These are phyloP conservation scores for Brassica carinata DNA, from an alignment of 345 rosid genomes.

Conservation along the genomic window DNA sequence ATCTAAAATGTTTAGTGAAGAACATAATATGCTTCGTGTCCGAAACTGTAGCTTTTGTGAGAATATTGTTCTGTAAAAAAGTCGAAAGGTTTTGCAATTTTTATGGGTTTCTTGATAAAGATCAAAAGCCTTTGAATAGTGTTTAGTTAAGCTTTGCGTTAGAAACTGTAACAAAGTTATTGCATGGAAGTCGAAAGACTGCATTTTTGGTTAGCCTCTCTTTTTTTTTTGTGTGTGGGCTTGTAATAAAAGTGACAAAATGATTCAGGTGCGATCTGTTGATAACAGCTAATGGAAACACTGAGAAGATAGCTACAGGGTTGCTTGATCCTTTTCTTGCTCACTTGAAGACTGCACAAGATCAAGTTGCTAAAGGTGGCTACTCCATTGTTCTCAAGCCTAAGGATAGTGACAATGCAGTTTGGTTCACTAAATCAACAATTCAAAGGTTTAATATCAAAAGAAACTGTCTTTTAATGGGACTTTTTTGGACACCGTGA, in stretches of 20 bases:
- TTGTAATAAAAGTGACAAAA: too few species aligned
- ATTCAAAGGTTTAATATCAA: slow-evolving; percentile 60
- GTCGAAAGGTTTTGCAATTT: not conserved
- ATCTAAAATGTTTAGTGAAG: not conserved
- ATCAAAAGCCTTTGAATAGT: not conserved
- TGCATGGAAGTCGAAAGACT: not conserved
- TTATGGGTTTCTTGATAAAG: not conserved
- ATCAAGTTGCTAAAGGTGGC: slow-evolving; percentile 84
- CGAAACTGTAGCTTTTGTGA: not conserved
- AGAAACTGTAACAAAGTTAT: not conserved
- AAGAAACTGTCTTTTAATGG: not conserved
- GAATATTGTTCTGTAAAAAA: not conserved
- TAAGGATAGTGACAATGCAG: slow-evolving; percentile 50
- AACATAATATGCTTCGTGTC: not conserved
- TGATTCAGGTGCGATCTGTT: slow-evolving; percentile 81
- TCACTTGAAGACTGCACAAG: slow-evolving; percentile 82
- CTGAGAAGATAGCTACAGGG: slow-evolving; percentile 86
- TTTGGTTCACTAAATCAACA: slow-evolving; percentile 89
- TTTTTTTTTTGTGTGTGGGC: too few species aligned
- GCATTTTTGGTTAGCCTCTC: not conserved
- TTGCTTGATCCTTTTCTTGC: slow-evolving; percentile 86
- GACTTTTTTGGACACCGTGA: not conserved
- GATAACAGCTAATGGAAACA: slow-evolving; percentile 75
- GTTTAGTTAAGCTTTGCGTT: not conserved
- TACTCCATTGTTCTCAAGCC: slow-evolving; percentile 87